Evolutionary conservation across 2,329 filamentous ascomycete species (phyloP), one percentile per base, ranked within the genome.

Genomic region (Venturiaceae sp.): DNA sequence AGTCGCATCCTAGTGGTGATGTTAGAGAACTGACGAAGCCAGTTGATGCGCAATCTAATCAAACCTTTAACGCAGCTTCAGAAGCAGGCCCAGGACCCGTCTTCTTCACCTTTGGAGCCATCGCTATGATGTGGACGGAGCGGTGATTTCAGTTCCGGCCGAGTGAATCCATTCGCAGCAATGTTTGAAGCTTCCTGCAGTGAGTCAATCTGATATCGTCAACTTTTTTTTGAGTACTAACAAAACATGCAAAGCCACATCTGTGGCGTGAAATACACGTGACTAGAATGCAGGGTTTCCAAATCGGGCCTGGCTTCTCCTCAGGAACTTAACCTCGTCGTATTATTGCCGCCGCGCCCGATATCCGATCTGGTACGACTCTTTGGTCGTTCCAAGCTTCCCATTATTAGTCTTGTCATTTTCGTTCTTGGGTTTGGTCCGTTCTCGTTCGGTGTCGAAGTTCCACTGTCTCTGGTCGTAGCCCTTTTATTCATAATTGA

Each of bases 31-130:
- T 16, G 44, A 50, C 26, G 26, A 50, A 14, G 44, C 26, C 44
- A 26, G 37, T 46, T 46, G 23, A 30, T 16, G 26, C 5, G 23
- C 44, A 26, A 50, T 50, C 9, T 30, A 30, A 16, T 58, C 61
- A 60, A 58, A 33, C 50, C 36, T 64, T 56, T 16, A 34, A 13
- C 14, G 36, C 37, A 56, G 21, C 32, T 26, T 13, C 53, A n/a
- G 34, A 16, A 16, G 26, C 9, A 36, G 9, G 14, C n/a, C 13
- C 52, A 3, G 34, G 21, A 11, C 11, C 53, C 23, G n/a, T 30
- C 11, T 56, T 56, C 16, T 26, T 44, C 26, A 9, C 52, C 21
- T 37, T 34, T 13, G 53, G 53, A 28, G 53, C 19, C 53, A 56
- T 56, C 34, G 52, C 14, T 3, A 19, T 28, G n/a, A 16, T 36